These are phyloP conservation scores for Pelargonium cotyledonis DNA, from an alignment of 441 rosid genomes.

Conservation along the genomic window DNA sequence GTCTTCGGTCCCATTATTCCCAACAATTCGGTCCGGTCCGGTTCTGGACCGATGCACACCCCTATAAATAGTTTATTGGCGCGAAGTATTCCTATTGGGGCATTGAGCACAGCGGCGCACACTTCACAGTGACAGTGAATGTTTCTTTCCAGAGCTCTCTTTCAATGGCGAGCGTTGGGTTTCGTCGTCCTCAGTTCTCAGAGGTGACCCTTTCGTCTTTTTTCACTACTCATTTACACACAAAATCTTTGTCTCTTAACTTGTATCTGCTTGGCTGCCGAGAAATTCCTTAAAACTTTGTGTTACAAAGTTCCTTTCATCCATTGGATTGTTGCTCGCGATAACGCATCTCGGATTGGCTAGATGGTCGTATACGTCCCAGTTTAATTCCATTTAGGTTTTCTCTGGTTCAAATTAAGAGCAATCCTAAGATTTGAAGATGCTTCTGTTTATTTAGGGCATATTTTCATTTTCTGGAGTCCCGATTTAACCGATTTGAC, in stretches of 20 bases:
- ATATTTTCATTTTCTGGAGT: neutral
- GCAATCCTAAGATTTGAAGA: neutral
- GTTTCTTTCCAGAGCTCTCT: neutral
- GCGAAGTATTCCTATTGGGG: too few species aligned
- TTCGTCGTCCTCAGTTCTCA: constrained; percentile 58
- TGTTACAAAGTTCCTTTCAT: neutral
- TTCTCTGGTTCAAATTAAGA: neutral
- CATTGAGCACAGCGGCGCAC: too few species aligned
- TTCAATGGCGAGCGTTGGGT: constrained; percentile 33
- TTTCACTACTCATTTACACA: neutral
- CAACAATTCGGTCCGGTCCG: too few species aligned
- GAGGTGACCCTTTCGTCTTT: constrained; percentile 31
- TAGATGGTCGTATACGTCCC: neutral
- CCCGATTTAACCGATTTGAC: neutral
- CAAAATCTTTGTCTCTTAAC: neutral
- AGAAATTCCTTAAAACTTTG: neutral
- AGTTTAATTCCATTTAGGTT: neutral
- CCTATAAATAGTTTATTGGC: too few species aligned
- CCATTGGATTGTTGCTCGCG: neutral
- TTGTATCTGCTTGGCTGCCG: neutral
- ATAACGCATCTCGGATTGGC: neutral
- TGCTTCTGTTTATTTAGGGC: neutral
- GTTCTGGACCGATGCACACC: too few species aligned
- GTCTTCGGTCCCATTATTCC: too few species aligned
- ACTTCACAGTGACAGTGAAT: neutral